A percentile compares a stretch with the other conserved stretches of the same genome.
phyloP scores from a whole-genome alignment of 345 rosid genomes.

The Populus pruinosa region DNA sequence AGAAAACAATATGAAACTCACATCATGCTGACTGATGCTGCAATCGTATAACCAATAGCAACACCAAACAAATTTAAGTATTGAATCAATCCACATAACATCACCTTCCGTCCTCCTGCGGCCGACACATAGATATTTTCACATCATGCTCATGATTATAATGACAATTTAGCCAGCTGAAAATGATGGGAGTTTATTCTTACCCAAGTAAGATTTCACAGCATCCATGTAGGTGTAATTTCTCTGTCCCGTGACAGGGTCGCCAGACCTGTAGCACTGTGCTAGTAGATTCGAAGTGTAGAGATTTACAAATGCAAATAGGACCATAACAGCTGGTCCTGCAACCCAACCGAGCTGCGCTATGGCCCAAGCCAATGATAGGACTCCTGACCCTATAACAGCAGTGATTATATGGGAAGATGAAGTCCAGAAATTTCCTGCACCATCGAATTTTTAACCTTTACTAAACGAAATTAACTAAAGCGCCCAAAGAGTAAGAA shows the following conservation, averaged over 20 bases:
- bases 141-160: not conserved
- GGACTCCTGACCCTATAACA: slow-evolving; percentile 52
- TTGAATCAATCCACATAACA: slow-evolving; percentile 42
- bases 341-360: slow-evolving; percentile 56
- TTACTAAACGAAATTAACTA: not conserved
- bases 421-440: slow-evolving; percentile 53
- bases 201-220: slow-evolving; percentile 45
- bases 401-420: slow-evolving; percentile 49
- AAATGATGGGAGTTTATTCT: not conserved
- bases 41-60: slow-evolving; percentile 51
- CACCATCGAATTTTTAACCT: slow-evolving; percentile 3
- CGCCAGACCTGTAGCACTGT: slow-evolving; percentile 45
- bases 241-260: slow-evolving; percentile 41
- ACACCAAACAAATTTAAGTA: slow-evolving; percentile 48
- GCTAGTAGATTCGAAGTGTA: slow-evolving; percentile 40
- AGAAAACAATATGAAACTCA: slow-evolving; percentile 12
- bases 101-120: slow-evolving; percentile 42
- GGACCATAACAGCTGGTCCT: slow-evolving; percentile 39
- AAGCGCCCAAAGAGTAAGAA: not conserved
- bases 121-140: not conserved
- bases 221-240: slow-evolving; percentile 54
- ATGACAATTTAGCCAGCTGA: not conserved
- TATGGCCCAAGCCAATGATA: slow-evolving; percentile 50
- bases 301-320: slow-evolving; percentile 43
- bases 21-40: slow-evolving; percentile 58